phyloP scores from a whole-genome alignment of 345 rosid genomes.

The Salix suchowensis region DNA sequence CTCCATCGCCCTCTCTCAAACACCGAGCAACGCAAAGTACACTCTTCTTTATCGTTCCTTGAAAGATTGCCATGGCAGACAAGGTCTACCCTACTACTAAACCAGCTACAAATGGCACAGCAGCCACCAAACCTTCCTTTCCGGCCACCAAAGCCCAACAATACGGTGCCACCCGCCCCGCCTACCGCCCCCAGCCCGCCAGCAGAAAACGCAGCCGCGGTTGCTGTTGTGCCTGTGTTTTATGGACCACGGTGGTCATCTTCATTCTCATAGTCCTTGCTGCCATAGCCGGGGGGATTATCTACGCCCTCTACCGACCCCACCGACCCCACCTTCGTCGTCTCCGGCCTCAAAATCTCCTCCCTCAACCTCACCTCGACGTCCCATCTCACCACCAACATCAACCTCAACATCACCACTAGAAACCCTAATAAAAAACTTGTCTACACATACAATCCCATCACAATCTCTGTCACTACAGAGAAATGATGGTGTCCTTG shows the following conservation, averaged over 20 bases:
- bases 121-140: conserved; percentile 39
- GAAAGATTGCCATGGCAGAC: conserved; percentile 42
- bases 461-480: conserved; percentile 33
- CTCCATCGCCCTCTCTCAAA: no score
- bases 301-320: conserved; percentile 76
- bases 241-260: conserved; percentile 45
- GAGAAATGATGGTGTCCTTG: conserved; percentile 34
- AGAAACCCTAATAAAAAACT: conserved; percentile 78
- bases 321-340: conserved; percentile 62
- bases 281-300: conserved; percentile 40
- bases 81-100: conserved; percentile 58
- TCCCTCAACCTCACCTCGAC: conserved; percentile 54
- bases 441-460: conserved; percentile 48
- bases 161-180: conserved; percentile 62
- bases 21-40: no score
- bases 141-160: conserved; percentile 69
- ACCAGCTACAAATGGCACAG: conserved; percentile 34
- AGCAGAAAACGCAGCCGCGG: conserved; percentile 44
- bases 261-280: conserved; percentile 46
- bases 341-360: conserved; percentile 54
- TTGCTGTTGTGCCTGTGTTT: conserved; percentile 58
- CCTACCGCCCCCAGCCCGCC: conserved; percentile 62
- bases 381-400: conserved; percentile 42
- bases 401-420: conserved; percentile 59
- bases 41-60: background rate